These are phyloP conservation scores for Phoma herbarum DNA, from an alignment of 2,329 filamentous ascomycete genomes.

Conservation along the genomic window DNA sequence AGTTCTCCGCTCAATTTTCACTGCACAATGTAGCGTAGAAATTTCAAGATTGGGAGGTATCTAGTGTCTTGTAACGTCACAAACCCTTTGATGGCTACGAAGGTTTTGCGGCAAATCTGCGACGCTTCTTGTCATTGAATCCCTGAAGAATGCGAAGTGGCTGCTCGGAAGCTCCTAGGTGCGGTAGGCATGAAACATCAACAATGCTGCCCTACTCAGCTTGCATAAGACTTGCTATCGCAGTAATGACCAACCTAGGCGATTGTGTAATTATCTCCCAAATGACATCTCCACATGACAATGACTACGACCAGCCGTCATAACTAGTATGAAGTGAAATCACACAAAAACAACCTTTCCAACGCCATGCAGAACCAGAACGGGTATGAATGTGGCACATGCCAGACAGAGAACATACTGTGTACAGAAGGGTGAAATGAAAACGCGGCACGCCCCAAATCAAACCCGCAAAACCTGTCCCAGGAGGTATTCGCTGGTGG, in stretches of 20 bases:
- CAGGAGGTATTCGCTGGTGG: not conserved
- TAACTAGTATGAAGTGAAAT: not conserved
- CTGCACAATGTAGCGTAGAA: no score
- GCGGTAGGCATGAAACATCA: no score
- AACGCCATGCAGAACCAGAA: slow-evolving; percentile 10
- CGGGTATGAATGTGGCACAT: slow-evolving; percentile 6
- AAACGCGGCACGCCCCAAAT: not conserved
- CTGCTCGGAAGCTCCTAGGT: no score
- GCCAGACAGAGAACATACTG: not conserved
- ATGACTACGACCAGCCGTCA: not conserved
- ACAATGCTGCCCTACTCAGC: no score
- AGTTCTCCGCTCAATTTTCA: no score
- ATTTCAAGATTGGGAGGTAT: no score
- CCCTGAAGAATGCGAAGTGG: no score
- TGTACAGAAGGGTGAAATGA: not conserved
- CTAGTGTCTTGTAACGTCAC: no score
- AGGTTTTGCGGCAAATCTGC: no score
- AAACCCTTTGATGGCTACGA: no score
- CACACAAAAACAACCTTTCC: not conserved
- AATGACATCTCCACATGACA: not conserved
- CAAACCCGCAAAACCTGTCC: not conserved
- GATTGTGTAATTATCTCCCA: not conserved
- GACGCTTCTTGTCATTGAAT: no score
- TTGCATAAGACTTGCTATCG: no score
- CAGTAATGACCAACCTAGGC: not conserved